phyloP scores from a whole-genome alignment of 305 asterid species.

The Fraxinus paxiana region DNA sequence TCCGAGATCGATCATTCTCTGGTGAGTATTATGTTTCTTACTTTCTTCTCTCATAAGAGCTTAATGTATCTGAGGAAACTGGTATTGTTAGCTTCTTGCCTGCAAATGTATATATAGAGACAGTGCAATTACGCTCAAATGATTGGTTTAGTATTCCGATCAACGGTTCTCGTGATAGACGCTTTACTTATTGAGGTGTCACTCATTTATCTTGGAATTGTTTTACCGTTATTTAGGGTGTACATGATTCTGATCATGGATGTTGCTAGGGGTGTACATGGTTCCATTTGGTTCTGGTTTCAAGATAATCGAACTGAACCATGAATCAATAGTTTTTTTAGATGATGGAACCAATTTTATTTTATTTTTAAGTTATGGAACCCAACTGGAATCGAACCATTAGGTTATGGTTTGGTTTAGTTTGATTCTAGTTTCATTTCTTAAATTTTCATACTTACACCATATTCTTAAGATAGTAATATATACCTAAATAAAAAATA shows the following conservation, averaged over 20 bases:
- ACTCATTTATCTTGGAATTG: background rate
- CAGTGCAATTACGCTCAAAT: background rate
- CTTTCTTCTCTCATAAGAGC: background rate
- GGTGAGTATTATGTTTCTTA: slow-evolving; percentile 29
- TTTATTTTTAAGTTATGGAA: too few relatives aligned
- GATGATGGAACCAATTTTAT: background rate
- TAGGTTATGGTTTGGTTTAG: background rate
- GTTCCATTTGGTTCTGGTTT: background rate
- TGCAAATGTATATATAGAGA: background rate
- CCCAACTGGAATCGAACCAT: background rate
- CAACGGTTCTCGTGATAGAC: background rate
- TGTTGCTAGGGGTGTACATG: background rate
- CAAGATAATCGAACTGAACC: background rate
- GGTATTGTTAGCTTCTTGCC: background rate
- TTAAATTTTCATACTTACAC: background rate
- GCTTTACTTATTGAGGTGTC: background rate
- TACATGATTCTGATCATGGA: slow-evolving; percentile 7
- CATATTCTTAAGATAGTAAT: background rate
- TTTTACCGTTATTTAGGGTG: slow-evolving; percentile 13
- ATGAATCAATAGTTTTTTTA: background rate
- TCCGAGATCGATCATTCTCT: slow-evolving; percentile 40
- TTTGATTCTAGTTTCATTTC: background rate
- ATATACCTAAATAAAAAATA: too few relatives aligned
- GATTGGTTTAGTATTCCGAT: background rate
- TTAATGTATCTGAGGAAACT: background rate